Evolutionary conservation across 768 basidiomycete species (phyloP), one percentile per base, ranked within the genome.

Genomic region (Tulasnella sp.): DNA sequence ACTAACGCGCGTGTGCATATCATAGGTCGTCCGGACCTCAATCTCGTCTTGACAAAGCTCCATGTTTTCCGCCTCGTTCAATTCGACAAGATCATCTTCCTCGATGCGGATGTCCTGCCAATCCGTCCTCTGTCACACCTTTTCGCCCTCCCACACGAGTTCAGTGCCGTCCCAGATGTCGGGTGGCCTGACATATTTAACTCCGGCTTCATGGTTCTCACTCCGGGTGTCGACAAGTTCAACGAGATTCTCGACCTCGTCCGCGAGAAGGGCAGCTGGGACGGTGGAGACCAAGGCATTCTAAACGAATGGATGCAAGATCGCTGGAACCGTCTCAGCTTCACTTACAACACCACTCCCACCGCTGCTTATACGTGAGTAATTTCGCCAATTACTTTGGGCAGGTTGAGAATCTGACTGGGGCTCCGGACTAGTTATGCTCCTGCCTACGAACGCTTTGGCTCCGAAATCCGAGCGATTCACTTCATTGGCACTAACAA

Each of bases 111-210:
- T 83, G 90, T 95, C 73, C 92, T 97, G 81, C 93, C 94, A 75
- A 87, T 94, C 73, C 90, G 92, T 72, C 93, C 97, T 39, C 86
- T 99, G 76, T 92, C 94, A 46, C 96, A 97, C 85, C 90, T 99
- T n/a, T 98, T 99, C 84, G 87, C 88, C 44, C 84, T 93, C 70
- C 89, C 92, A 5, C 87, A 92, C 83, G 91, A 93, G 80, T 96
- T 99, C 83, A 92, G 96, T 57, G 98, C 98, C 11, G 93, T 91
- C 10, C 96, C 98, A 15, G 98, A 99, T 84, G 94, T 96, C 42
- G 98, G 98, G 81, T 99, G 98, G 98, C 98, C 98, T 55, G 98
- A 99, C 85, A 96, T 98, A 79, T 99, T 99, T 87, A 99, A 99
- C 84, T 97, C 96, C 32, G 98, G 98, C 51, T 91, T 99, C 70